These are phyloP conservation scores for Zygoascus flipseniorum DNA, from an alignment of 805 yeast species.

Conservation along the genomic window DNA sequence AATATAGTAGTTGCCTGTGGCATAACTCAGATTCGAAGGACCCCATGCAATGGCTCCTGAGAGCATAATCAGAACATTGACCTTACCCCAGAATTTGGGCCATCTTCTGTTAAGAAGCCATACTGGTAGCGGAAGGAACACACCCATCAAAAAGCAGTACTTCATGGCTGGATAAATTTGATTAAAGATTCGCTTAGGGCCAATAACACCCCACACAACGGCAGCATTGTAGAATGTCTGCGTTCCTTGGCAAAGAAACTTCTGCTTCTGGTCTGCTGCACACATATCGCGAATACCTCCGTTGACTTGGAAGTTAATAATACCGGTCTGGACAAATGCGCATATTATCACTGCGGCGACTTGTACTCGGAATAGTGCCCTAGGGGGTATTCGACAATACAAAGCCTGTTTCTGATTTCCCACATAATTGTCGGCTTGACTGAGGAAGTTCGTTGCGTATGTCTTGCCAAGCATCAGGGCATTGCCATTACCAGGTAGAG, in stretches of 20 bases:
- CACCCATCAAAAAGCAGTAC: slow-evolving; percentile 18
- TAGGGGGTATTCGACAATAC: slow-evolving; percentile 32
- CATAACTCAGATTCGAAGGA: slow-evolving; percentile 38
- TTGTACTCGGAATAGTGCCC: slow-evolving; percentile 17
- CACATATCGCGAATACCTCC: slow-evolving; percentile 21
- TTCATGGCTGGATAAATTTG: slow-evolving; percentile 17
- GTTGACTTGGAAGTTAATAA: slow-evolving; percentile 20
- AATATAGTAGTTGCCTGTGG: slow-evolving; percentile 34
- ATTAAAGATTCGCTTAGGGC: slow-evolving; percentile 39
- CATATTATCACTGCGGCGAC: slow-evolving; percentile 38
- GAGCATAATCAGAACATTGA: slow-evolving; percentile 33
- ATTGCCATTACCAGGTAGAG: slow-evolving; percentile 50
- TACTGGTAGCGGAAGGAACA: slow-evolving; percentile 11
- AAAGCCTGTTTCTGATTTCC: slow-evolving; percentile 53
- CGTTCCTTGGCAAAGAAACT: slow-evolving; percentile 30
- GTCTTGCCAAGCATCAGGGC: slow-evolving; percentile 53
- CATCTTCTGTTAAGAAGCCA: background rate
- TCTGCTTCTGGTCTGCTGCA: slow-evolving; percentile 23
- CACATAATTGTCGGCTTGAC: slow-evolving; percentile 49
- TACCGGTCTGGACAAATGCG: slow-evolving; percentile 24
- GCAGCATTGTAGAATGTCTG: slow-evolving; percentile 44
- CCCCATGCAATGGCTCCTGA: slow-evolving; percentile 35
- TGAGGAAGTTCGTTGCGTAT: slow-evolving; percentile 52
- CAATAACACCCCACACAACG: slow-evolving; percentile 36
- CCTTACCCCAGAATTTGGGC: background rate